Evolutionary conservation across 2,329 filamentous ascomycete species (phyloP), one percentile per base, ranked within the genome.

Genomic region (Pseudocercospora cruenta): DNA sequence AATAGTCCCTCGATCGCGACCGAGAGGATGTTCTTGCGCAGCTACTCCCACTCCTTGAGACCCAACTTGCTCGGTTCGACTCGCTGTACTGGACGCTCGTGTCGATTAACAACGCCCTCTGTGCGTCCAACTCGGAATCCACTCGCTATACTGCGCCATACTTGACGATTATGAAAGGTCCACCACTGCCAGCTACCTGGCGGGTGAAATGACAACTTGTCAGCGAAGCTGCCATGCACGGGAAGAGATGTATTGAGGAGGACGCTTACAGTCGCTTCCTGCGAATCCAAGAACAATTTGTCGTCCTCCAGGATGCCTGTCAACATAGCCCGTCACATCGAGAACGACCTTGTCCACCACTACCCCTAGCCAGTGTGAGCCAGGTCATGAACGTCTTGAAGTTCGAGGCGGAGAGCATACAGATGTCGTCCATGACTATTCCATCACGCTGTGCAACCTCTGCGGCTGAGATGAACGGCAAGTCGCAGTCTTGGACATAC

Each of bases 331-430:
- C 3, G 73, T 72, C 67, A 72, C 75, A 63, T 78, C 75, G 53
- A 74, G 75, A 47, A 78, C 71, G 36, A 76, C 67, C 36, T 71
- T 61, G 65, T 78, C 72, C 3, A 78, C 65, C 5, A 78, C 75
- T 26, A 78, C 71, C 76, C 76, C 66, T 68, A 60, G 61, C 43
- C 6, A n/a, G 55, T 65, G 33, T 60, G 24, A 65, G 60, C 54
- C 33, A 36, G 14, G 33, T 36, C 33, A 16, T 16, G 33, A 16
- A 36, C 12, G 33, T 36, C 12, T 36, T 36, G 12, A 12, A 10
- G 12, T 16, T 36, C 33, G 12, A 36, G 33, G 33, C 16, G 12
- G 31, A 36, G 33, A 36, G 33, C 33, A 14, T 36, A 36, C 33
- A 36, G 33, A 36, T 36, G 33, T 36, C 33, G 33, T 36, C 33